Evolutionary conservation across 2,329 filamentous ascomycete species (phyloP), one percentile per base, ranked within the genome.

Genomic region (Endocalyx cinctus): DNA sequence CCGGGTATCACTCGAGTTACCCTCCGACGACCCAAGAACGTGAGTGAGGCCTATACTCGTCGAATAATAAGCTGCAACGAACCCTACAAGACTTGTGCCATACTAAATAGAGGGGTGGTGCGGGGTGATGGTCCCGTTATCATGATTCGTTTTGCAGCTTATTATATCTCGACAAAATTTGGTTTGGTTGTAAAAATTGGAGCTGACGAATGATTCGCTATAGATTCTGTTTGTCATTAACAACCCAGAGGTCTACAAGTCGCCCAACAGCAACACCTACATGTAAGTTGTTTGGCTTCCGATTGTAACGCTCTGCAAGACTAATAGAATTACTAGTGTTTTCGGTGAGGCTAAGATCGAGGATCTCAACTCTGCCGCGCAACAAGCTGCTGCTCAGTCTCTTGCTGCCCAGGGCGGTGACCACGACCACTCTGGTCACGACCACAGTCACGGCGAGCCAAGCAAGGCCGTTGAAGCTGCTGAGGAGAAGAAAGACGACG

Each of bases 341-440:
- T 98, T 98, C 64, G 92, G 92, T 67, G 94, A 98, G 78, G 92
- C 94, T 63, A 98, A 98, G 86, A 97, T 98, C 51, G 92, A 98
- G 80, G 94, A 98, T 70, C 78, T 97, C 59, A 98, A 97, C 83
- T 94, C 92, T 57, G 87, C 90, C 63, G 90, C 90, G 58, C 92
- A 97, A 75, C 87, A 90, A 57, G 87, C 86, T 52, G 92, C 92
- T 55, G 90, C 90, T 55, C 87, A 94, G 71, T 89, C 96, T 73
- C 86, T 98, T 54, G 88, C 88, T 55, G 82, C 81, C 48, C 76
- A 77, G 57, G 82, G 80, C 54, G 75, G 75, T 42, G 70, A 71
- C 51, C 68, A 71, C 51, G 70, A 69, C 50, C 66, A 70, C 53
- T 68, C 70, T 46, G 71, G 71, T 43, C 76, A 81, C 61, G 79